These are phyloP conservation scores for Fusarium miscanthi DNA, from an alignment of 2,329 filamentous ascomycete species.

Conservation along the genomic window DNA sequence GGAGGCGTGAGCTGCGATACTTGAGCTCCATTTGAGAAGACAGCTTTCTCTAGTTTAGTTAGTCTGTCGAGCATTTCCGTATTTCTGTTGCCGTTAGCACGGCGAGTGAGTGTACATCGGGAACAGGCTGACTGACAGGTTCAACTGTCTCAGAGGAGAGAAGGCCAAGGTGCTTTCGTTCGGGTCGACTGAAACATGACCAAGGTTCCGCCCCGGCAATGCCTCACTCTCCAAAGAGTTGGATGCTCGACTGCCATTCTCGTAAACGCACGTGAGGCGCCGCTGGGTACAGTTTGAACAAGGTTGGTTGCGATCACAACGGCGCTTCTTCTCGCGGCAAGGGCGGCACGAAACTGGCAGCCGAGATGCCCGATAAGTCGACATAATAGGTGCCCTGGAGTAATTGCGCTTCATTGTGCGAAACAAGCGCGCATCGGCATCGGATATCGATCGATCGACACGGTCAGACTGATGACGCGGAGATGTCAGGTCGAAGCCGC, in stretches of 20 bases:
- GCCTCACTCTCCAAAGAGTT: neutral
- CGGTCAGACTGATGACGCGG: neutral
- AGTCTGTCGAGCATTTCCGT: neutral
- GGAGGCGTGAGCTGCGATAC: neutral
- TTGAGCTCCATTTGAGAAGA: neutral
- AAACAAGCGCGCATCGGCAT: no score
- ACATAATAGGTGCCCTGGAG: neutral
- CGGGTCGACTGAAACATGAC: neutral
- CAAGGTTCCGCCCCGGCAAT: no score
- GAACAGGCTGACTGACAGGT: neutral
- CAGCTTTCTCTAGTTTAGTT: neutral
- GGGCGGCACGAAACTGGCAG: neutral
- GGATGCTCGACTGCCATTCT: neutral
- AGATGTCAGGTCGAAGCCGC: neutral
- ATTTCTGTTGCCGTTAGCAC: neutral
- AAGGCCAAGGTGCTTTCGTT: neutral
- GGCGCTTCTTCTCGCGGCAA: slow-evolving; percentile 1
- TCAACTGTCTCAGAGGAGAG: neutral
- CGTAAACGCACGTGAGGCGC: neutral
- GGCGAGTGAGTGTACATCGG: neutral
- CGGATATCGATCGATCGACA: neutral
- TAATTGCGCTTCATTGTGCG: neutral
- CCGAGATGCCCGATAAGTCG: neutral
- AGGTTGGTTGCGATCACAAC: slow-evolving; percentile 6
- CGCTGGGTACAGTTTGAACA: slow-evolving; percentile 9